A percentile compares a stretch with the other conserved stretches of the same genome.
phyloP scores from a whole-genome alignment of 305 asterid species.

The Fraxinus ornus region DNA sequence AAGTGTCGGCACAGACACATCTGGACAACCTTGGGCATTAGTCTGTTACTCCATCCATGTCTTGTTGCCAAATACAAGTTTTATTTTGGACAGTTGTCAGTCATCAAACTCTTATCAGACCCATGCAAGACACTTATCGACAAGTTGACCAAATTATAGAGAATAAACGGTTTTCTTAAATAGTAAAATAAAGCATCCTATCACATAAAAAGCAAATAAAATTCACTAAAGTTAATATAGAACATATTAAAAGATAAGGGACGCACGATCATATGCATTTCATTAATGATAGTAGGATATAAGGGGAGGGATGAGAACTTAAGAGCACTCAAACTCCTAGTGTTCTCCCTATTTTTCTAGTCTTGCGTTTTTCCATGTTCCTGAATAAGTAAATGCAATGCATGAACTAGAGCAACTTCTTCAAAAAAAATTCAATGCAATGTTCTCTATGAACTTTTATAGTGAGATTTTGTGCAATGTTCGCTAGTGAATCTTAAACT shows the following conservation, averaged over 20 bases:
- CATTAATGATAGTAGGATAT: not conserved
- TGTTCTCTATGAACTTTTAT: not conserved
- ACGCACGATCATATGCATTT: not conserved
- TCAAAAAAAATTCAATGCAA: not conserved
- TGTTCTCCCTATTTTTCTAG: not conserved
- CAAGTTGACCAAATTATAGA: not conserved
- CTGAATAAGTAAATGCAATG: not conserved
- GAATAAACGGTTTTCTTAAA: not conserved
- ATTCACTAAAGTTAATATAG: not conserved
- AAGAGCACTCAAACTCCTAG: not conserved
- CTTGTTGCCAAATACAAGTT: slow-evolving; percentile 9
- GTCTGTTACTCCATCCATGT: slow-evolving; percentile 18
- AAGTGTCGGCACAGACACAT: not conserved
- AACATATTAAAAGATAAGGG: not conserved
- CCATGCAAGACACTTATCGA: slow-evolving; percentile 2
- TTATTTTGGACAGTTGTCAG: not conserved
- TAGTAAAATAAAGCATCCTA: not conserved
- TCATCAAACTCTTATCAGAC: slow-evolving; percentile 1
- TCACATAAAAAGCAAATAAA: slow-evolving; percentile 2
- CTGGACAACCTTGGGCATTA: not conserved
- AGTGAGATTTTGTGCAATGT: not conserved
- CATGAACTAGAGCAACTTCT: slow-evolving; percentile 6
- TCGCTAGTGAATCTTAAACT: not conserved
- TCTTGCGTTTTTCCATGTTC: not conserved
- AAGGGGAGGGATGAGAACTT: not conserved